Evolutionary conservation across 768 basidiomycete species (phyloP).

Genomic region (Coprinopsis strossmayeri): DNA sequence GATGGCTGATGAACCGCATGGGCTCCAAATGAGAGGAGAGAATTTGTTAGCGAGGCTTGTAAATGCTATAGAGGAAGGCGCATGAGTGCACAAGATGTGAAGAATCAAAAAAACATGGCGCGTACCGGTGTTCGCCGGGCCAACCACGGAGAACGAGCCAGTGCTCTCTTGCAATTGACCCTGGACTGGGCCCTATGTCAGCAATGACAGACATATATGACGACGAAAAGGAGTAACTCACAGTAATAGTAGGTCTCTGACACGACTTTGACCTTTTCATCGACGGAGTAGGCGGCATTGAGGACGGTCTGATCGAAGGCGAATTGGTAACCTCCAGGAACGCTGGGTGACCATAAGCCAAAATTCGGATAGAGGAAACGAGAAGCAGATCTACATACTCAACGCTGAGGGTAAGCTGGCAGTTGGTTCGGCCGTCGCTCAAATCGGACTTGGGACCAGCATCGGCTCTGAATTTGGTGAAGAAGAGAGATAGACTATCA

Average conservation of each 20-base stretch:
- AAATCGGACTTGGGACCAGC: constrained; percentile 12
- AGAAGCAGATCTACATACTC: constrained; percentile 9
- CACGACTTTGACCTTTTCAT: constrained; percentile 13
- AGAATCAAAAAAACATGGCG: too few relatives aligned
- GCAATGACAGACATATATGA: neutral
- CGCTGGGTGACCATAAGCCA: constrained; percentile 5
- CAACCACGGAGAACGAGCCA: constrained; percentile 10
- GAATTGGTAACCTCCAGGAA: constrained; percentile 18
- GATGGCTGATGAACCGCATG: constrained; percentile 14
- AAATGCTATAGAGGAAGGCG: too few relatives aligned
- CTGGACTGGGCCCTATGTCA: constrained; percentile 13
- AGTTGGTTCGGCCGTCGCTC: constrained; percentile 16
- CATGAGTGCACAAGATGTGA: too few relatives aligned
- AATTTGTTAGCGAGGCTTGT: constrained; percentile 9
- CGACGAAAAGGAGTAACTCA: constrained; percentile 1
- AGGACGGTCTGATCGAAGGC: constrained; percentile 16
- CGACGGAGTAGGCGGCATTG: constrained; percentile 15
- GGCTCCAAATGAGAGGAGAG: constrained; percentile 16
- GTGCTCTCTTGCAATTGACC: constrained; percentile 8
- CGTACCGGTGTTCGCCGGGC: constrained; percentile 13
- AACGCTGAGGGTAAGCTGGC: constrained; percentile 17
- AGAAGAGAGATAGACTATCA: constrained; percentile 13
- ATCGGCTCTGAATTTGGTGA: constrained; percentile 14
- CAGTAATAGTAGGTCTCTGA: constrained; percentile 16
- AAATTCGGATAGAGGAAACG: neutral